A percentile compares a stretch with the other conserved stretches of the same genome.
phyloP scores from a whole-genome alignment of 2,329 filamentous ascomycete species.

The Curvularia lunata region DNA sequence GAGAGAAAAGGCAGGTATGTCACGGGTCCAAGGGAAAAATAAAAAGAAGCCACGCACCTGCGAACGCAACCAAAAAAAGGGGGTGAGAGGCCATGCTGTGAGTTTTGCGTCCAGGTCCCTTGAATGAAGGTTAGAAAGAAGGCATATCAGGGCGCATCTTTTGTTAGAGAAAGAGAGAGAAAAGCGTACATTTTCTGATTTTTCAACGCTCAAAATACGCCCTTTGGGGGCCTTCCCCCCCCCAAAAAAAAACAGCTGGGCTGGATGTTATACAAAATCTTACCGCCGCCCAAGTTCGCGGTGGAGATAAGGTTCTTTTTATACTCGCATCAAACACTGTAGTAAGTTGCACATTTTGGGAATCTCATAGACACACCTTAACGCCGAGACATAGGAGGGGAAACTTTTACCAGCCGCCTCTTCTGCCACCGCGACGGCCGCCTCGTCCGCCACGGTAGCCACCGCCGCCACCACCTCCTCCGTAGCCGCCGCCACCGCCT shows the following conservation, averaged over 20 bases:
- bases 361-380: constrained; percentile 47
- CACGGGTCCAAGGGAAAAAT: neutral
- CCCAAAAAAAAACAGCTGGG: constrained; percentile 10
- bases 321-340: constrained; percentile 31
- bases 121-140: constrained; percentile 38
- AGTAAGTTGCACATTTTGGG: constrained; percentile 43
- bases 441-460: constrained; percentile 31
- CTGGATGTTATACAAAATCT: constrained; percentile 37
- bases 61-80: neutral
- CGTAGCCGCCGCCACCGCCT: constrained; percentile 30
- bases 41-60: constrained; percentile 10
- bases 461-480: constrained; percentile 26
- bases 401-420: constrained; percentile 41
- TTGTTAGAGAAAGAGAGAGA: constrained; percentile 5
- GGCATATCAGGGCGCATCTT: constrained; percentile 33
- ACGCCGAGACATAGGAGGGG: constrained; percentile 32
- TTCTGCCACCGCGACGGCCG: constrained; percentile 30
- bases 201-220: constrained; percentile 20
- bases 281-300: constrained; percentile 21
- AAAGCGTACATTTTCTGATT: constrained; percentile 45
- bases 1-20: neutral
- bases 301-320: constrained; percentile 16
- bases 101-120: too few relatives aligned
- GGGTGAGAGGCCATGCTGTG: too few relatives aligned
- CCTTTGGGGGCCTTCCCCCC: constrained; percentile 7